Evolutionary conservation across 2,329 filamentous ascomycete species (phyloP).

Genomic region (Fusarium graminum): DNA sequence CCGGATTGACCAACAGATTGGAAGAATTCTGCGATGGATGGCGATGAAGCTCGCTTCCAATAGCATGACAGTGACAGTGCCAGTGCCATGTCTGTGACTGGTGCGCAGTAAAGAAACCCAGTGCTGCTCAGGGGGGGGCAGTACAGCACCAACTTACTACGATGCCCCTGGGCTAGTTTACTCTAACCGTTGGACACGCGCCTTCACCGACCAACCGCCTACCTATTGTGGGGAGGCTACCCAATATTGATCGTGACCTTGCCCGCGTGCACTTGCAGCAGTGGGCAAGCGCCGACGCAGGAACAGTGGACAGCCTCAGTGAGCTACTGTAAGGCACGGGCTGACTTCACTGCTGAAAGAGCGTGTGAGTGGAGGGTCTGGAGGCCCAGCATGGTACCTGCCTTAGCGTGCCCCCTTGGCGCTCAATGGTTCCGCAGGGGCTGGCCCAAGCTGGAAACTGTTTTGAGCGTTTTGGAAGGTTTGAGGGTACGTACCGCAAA

Average conservation of each 20-base stretch:
- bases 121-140: constrained; percentile 9
- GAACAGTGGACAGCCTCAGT: constrained; percentile 25
- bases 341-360: neutral
- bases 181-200: constrained; percentile 36
- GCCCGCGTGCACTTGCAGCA: neutral
- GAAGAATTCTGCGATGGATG: neutral
- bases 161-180: constrained; percentile 28
- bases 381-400: constrained; percentile 39
- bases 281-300: constrained; percentile 34
- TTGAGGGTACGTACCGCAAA: constrained; percentile 32
- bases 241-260: constrained; percentile 8
- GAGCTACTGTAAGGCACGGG: constrained; percentile 20
- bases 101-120: constrained; percentile 9
- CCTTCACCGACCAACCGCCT: constrained; percentile 40
- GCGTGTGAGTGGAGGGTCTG: constrained; percentile 12
- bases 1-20: constrained; percentile 13
- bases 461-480: neutral
- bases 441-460: constrained; percentile 32
- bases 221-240: constrained; percentile 10
- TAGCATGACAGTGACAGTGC: neutral
- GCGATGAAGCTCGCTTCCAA: constrained; percentile 7
- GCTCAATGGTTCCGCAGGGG: constrained; percentile 36
- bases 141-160: constrained; percentile 12
- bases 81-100: constrained; percentile 25
- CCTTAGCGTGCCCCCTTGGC: constrained; percentile 39